Base-by-base conservation (phyloP, 352 stramenopile species). In the Pythium plurisporium region DNA sequence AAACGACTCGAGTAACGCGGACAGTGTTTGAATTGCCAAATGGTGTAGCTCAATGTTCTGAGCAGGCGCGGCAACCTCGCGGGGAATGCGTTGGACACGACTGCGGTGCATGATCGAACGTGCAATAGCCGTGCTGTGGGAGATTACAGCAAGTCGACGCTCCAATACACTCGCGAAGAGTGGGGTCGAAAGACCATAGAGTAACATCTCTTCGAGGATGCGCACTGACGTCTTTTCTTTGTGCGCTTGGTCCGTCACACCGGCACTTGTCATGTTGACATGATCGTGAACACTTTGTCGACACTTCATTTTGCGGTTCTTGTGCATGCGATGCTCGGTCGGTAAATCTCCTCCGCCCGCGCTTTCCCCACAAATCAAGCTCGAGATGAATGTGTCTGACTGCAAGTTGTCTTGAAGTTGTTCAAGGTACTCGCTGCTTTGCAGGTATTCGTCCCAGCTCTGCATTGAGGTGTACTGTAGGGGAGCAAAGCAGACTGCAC, bases 301-400 rank as follows among this genome's bases (percentile, higher is more conserved):
- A 50, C 83, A 93, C 42, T 95, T 95, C 10, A 74, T 56, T 41
- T 87, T 90, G 25, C 83, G 73, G 53, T 91, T 91, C 51, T 87
- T 89, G 62, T 92, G 81, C 83, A 95, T 94, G 19, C 86, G 70
- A 38, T 94, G 78, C 56, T 95, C 86, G 1, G 82, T 95, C 1
- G 86, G 86, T 20, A 95, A 42, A 50, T 95, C 86, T 9, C 82
- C 82, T 0, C 69, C 73, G n/a, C 57, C 53, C 10, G 72, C 67
- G 55, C 68, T 87, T 31, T 92, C 81, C 0, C 83, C 83, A 33
- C 86, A 95, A 23, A 95, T 86, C 10, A 95, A 54, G 1, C 73
- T 78, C 14, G 77, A 87, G 29, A 95, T 79, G 50, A 94, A 95
- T 4, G 70, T 64, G 53, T 95, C 86, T 22, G 89, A 74, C 19